These are phyloP conservation scores for Periconia macrospinosa DNA, from an alignment of 2,329 filamentous ascomycete species.

Conservation along the genomic window DNA sequence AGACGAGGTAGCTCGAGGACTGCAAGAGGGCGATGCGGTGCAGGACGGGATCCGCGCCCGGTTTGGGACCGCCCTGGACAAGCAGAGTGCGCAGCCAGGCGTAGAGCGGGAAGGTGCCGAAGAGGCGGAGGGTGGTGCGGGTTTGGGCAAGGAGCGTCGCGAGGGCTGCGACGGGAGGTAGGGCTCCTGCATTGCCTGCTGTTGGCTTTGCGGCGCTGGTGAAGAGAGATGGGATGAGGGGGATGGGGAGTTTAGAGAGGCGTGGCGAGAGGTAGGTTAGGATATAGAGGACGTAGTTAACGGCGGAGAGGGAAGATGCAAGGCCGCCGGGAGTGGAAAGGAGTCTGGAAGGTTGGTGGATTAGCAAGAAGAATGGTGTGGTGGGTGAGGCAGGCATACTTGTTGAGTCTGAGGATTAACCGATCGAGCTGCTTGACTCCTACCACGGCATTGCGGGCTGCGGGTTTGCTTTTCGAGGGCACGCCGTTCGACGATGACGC, in stretches of 20 bases:
- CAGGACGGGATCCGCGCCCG: conserved; percentile 45
- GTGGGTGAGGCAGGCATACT: conserved; percentile 30
- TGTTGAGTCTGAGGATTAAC: conserved; percentile 48
- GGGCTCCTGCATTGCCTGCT: conserved; percentile 30
- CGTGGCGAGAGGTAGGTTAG: conserved; percentile 48
- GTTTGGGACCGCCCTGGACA: conserved; percentile 38
- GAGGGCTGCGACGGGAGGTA: conserved; percentile 36
- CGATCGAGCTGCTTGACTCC: conserved; percentile 38
- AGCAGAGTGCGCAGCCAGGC: conserved; percentile 47
- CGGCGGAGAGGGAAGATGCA: conserved; percentile 49
- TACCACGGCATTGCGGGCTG: background rate
- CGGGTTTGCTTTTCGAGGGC: background rate
- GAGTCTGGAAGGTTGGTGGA: conserved; percentile 32
- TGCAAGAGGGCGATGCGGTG: conserved; percentile 47
- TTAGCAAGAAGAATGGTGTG: background rate
- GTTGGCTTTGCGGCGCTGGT: conserved; percentile 32
- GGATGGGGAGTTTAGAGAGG: conserved; percentile 31
- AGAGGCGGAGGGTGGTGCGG: conserved; percentile 48
- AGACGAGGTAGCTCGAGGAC: conserved; percentile 46
- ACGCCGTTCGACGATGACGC: background rate
- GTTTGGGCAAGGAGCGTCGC: conserved; percentile 46
- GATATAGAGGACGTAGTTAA: conserved; percentile 52
- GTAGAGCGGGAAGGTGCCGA: conserved; percentile 49
- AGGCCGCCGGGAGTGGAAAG: conserved; percentile 49
- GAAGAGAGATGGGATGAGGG: conserved; percentile 37